Evolutionary conservation across 2,329 filamentous ascomycete species (phyloP), one percentile per base, ranked within the genome.

Genomic region (Xylariaceae sp.): DNA sequence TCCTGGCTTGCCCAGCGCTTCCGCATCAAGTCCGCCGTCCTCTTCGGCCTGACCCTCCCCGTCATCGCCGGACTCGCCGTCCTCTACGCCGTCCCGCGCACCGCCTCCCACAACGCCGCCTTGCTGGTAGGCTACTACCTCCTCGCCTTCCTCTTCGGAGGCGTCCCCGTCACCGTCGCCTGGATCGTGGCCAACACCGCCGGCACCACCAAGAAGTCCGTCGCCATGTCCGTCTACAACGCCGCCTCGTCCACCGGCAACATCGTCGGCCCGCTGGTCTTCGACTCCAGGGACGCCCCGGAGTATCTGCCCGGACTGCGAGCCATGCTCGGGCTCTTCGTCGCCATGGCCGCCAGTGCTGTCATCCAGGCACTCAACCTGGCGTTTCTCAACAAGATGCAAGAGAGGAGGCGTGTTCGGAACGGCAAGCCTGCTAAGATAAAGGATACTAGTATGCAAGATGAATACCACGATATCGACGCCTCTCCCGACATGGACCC

Each of bases 181-280:
- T 87, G 83, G 83, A 80, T 85, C 43, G 72, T 85, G 4, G 79
- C 75, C 7, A 87, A 87, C 57, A 85, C 80, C 0, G 83, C 71
- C 0, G 83, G 83, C 6, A 77, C 74, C 13, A 85, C 81, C 3
- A 85, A 87, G 62, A 83, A 82, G 54, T 79, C 79, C 0, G 69
- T 77, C 37, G 71, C 80, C 30, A 80, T 84, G 71, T 77, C 75
- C 0, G 62, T 83, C 1, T 85, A 78, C 66, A 81, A 83, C 50
- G 79, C 76, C 1, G 81, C 76, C 0, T 71, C 73, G 2, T 74
- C 79, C 0, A 71, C 74, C 0, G 83, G 83, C 3, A 85, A 85
- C 56, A 83, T 87, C 44, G 68, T 86, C 52, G 83, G 81, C 0
- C 82, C 81, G 0, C 59, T 85, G 0, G 66, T 85, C 0, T 85